Evolutionary conservation across 2,329 filamentous ascomycete genomes (phyloP), one percentile per base, ranked within the genome.

Genomic region (Diaporthe sp.): DNA sequence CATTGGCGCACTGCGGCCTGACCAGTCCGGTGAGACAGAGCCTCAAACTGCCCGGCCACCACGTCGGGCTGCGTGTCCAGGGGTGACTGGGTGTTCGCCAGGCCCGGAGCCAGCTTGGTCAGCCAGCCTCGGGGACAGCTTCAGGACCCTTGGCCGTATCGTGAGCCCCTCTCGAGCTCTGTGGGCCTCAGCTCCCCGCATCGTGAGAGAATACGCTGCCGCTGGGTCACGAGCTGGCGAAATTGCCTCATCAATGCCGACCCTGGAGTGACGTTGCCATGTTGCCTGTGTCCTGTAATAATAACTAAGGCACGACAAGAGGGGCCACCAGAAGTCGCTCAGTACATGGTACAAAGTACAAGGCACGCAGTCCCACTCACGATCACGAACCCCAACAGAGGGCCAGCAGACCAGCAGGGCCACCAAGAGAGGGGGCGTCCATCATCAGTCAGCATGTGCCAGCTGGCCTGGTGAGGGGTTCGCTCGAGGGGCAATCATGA

Each of bases 41-140:
- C 65, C 63, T 75, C 73, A 75, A 75, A 75, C 73, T 60, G 67
- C 73, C 67, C 55, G 65, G 73, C 44, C 73, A 68, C 31, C 39
- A 55, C 15, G 37, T 60, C 31, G 55, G 73, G 63, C 47, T 53
- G 58, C 34, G 47, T 53, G 58, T 17, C 61, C 61, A 49, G 71
- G 58, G 71, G 39, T 55, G 47, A 31, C 42, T 47, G 42, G 42
- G 61, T 65, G 61, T 49, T 65, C 71, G 28, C 49, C 57, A 73
- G 71, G 58, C 49, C 58, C 10, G 49, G 49, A 42, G 42, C 57
- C 57, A 51, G 31, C 58, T 57, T 61, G 70, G 58, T 51, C 44
- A 72, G 44, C 37, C 22, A 34, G 3, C 25, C 51, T 31, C 15
- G 17, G 58, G 37, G 17, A 34, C 58, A 61, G 25, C 37, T 17